phyloP scores from a whole-genome alignment of 768 basidiomycete species.

The Boletus tomentosulus region DNA sequence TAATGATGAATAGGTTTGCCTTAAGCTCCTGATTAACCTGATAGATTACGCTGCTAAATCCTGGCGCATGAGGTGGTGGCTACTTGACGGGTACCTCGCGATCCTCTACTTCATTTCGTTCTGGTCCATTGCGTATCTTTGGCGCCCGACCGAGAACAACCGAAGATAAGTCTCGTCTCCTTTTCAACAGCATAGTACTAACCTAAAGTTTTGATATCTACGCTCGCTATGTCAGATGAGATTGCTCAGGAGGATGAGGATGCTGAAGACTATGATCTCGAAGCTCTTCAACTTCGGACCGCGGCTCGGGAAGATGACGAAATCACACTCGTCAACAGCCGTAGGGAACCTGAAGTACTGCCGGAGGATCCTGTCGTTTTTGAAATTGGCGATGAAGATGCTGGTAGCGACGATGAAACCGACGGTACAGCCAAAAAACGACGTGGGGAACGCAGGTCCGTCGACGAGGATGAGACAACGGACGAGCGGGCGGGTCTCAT shows the following conservation, averaged over 20 bases:
- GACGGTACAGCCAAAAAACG: conserved; percentile 47
- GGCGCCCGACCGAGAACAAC: conserved; percentile 91
- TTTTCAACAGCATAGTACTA: conserved; percentile 11
- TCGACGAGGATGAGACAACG: conserved; percentile 43
- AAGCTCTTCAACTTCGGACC: conserved; percentile 60
- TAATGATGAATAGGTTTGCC: neutral
- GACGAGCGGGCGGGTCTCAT: conserved; percentile 71
- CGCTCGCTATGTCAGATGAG: conserved; percentile 95
- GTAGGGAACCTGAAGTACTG: conserved; percentile 44
- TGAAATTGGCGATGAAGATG: conserved; percentile 86
- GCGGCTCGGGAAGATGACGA: conserved; percentile 56
- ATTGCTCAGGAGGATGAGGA: conserved; percentile 92
- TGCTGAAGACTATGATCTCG: conserved; percentile 88
- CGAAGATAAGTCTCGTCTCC: conserved; percentile 58
- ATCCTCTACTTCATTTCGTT: conserved; percentile 85
- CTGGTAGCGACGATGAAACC: conserved; percentile 60
- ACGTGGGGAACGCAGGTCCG: conserved; percentile 37
- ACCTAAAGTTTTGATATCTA: conserved; percentile 38
- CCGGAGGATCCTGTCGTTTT: conserved; percentile 78
- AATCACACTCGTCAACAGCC: conserved; percentile 65
- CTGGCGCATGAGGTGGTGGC: conserved; percentile 92
- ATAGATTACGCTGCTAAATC: conserved; percentile 88
- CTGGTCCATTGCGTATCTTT: conserved; percentile 77
- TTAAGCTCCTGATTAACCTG: neutral
- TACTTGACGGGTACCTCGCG: conserved; percentile 92